Conservation (phyloP, 2,329 filamentous ascomycete genomes). For the Nemania sp. region DNA sequence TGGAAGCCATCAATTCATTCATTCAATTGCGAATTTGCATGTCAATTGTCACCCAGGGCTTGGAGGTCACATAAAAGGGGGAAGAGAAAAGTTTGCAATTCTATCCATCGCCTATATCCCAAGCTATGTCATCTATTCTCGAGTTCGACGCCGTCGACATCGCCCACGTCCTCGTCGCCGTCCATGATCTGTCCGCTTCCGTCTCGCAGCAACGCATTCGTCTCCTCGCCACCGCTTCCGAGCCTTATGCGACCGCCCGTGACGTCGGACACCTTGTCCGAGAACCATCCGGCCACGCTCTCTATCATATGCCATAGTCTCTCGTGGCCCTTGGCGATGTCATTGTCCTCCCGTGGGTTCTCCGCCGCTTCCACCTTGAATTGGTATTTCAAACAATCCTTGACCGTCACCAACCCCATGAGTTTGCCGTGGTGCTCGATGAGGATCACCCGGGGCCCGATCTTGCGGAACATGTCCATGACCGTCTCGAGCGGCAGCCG, state of each 20-base stretch:
- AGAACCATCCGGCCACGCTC: slow-evolving; percentile 61
- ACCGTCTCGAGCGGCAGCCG: slow-evolving; percentile 91
- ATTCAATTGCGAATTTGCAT: too few relatives aligned
- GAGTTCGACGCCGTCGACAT: slow-evolving; percentile 47
- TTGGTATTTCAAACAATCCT: slow-evolving; percentile 96
- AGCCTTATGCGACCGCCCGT: slow-evolving; percentile 64
- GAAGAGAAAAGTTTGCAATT: background rate
- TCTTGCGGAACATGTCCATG: slow-evolving; percentile 98
- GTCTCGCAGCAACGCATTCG: slow-evolving; percentile 29
- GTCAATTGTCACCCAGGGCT: too few relatives aligned
- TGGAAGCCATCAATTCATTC: too few relatives aligned
- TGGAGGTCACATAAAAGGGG: too few relatives aligned
- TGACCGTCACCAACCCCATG: slow-evolving; percentile 87
- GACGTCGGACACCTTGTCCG: slow-evolving; percentile 55
- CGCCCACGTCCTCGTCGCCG: slow-evolving; percentile 53
- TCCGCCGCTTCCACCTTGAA: slow-evolving; percentile 93
- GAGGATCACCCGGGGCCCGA: slow-evolving; percentile 89
- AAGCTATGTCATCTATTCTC: slow-evolving; percentile 35
- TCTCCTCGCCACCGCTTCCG: slow-evolving; percentile 41
- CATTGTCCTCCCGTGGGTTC: slow-evolving; percentile 65
- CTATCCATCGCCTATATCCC: background rate
- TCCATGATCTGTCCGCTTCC: slow-evolving; percentile 50
- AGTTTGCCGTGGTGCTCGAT: slow-evolving; percentile 88
- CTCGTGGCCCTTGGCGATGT: slow-evolving; percentile 63
- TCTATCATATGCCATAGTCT: slow-evolving; percentile 65